Conservation (phyloP, 1,284 basidiomycete species). For the Boletus semigastroideus region DNA sequence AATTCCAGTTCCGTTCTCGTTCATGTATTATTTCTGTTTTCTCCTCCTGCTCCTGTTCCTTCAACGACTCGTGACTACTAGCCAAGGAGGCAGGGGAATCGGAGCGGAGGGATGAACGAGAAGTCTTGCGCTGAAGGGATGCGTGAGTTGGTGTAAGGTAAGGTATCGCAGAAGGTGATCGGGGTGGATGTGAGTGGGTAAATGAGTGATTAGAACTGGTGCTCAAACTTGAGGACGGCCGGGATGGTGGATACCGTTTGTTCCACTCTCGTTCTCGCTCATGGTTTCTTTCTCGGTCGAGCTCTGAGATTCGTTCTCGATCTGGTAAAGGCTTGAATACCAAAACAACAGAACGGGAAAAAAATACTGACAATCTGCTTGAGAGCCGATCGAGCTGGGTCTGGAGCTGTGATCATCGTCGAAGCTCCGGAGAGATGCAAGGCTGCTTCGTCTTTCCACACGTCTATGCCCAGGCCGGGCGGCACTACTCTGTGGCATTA, state of each 20-base stretch:
- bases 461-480: constrained; percentile 17
- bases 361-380: constrained; percentile 45
- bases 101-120: constrained; percentile 35
- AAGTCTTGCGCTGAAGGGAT: constrained; percentile 33
- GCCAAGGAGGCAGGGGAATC: constrained; percentile 42
- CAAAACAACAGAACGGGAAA: neutral
- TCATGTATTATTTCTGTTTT: constrained; percentile 40
- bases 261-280: constrained; percentile 60
- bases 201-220: constrained; percentile 33
- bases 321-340: constrained; percentile 32
- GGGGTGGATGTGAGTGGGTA: constrained; percentile 35
- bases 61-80: constrained; percentile 35
- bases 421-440: constrained; percentile 36
- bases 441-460: constrained; percentile 35
- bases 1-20: constrained; percentile 60
- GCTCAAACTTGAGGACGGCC: constrained; percentile 33
- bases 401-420: constrained; percentile 42
- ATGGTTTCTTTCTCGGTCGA: constrained; percentile 41
- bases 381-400: constrained; percentile 46
- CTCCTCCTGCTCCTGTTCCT: constrained; percentile 37
- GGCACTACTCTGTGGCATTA: constrained; percentile 23
- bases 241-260: constrained; percentile 38
- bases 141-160: constrained; percentile 33
- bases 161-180: constrained; percentile 36
- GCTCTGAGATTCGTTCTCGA: constrained; percentile 42